Base-by-base conservation (phyloP, 371 early-diverging fungal genomes). In the Dinochytrium kinnereticum region DNA sequence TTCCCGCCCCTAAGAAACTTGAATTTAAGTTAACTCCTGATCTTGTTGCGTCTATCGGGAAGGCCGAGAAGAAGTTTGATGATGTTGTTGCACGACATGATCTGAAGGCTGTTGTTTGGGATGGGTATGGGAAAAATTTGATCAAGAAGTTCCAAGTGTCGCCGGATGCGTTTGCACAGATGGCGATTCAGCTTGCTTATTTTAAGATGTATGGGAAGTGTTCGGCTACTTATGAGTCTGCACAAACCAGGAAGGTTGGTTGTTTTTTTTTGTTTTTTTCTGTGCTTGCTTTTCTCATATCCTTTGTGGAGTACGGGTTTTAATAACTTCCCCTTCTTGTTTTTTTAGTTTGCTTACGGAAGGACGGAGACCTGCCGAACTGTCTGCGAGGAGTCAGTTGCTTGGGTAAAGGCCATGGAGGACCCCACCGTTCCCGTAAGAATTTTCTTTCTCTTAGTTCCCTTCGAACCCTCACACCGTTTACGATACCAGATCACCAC, bases 171-270 rank as follows among this genome's bases (percentile, higher is more conserved):
- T 98, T 89, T 75, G 91, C 89, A 39, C 98, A 98, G 82, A 95
- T 98, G 96, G 90, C 92, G 34, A 94, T 98, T 72, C 98, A 98
- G 86, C 87, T 97, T 57, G 98, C 96, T 19, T 96, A 95, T 83
- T 95, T 89, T 86, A 94, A 93, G 82, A 91, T 94, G 87, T 90
- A 94, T 80, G 94, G 94, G 37, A 76, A 74, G 21, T 82, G 81
- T 71, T 83, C 75, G 51, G 67, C 96, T 13, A 98, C 98, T 15
- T 98, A 98, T 78, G 98, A 97, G 80, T 90, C 93, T 71, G 96
- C 93, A 36, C 93, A 93, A 83, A 95, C 95, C 51, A 89, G 95
- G 73, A 93, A 90, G 44, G 77, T 34, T 38, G 15, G 68, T 44
- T 44, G 13, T 44, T 21, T 44, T 13, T 21, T 10, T 13, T 44